Evolutionary conservation across 176 grass and related monocot species (phyloP), one percentile per base, ranked within the genome.

Genomic region (Ensete ventricosum): DNA sequence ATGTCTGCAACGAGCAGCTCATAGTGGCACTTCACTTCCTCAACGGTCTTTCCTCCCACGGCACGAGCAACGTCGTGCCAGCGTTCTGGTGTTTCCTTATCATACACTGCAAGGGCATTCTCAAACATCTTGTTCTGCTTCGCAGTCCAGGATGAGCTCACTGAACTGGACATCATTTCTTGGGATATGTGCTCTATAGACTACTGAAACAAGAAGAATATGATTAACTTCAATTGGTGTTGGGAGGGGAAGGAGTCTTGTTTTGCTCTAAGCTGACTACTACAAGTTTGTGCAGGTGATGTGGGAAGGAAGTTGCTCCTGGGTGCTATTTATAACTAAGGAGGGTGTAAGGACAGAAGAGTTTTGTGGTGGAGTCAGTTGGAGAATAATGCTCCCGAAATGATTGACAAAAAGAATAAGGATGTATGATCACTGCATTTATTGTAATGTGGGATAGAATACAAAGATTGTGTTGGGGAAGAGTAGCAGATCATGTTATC

Each of bases 101-200:
- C 93, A 20, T 92, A 90, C 78, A 82, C 82, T 11, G 93, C 93
- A 3, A 96, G 83, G 0, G 81, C 89, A 16, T 87, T 57, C 75
- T 96, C 93, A 3, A 96, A 96, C 82, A 81, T 82, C 87, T 96
- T 82, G 87, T 96, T 88, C 79, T 96, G 88, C 77, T 86, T 88
- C 16, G 1, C 0, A 60, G 87, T 92, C 93, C 93, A 96, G 51
- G 9, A 58, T 0, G 88, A 73, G 51, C 22, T 63, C 23, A 68
- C 68, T 53, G 77, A 72, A 43, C 53, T 48, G 13, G 81, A 77
- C 9, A 74, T 74, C 81, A 83, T 83, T 23, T 5, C 6, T 63
- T 79, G 10, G 29, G 54, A 43, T 43, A 43, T 43, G 34, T 43
- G 34, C 34, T 43, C 34, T 43, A 43, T 43, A 43, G 34, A 43